These are phyloP conservation scores for Beauveria brongniartii DNA, from an alignment of 2,329 filamentous ascomycete species.

Conservation along the genomic window DNA sequence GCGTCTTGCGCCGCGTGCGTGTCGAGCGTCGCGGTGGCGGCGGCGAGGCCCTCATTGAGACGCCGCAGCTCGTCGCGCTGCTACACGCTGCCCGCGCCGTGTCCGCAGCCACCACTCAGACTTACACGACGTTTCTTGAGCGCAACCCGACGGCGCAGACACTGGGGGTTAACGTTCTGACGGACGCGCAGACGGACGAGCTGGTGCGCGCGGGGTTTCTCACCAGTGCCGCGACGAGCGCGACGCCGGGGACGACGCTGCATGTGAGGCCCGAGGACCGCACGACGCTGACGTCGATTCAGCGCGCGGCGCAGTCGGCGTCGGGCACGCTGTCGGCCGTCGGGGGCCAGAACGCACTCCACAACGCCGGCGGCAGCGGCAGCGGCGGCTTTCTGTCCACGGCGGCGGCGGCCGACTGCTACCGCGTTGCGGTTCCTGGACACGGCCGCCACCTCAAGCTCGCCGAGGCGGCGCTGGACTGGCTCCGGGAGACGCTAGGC, in stretches of 20 bases:
- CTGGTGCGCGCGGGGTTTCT: slow-evolving; percentile 62
- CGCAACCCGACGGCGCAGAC: slow-evolving; percentile 37
- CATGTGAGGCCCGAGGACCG: slow-evolving; percentile 44
- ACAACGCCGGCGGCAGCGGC: slow-evolving; percentile 48
- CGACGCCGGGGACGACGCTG: slow-evolving; percentile 27
- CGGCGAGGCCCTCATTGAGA: slow-evolving; percentile 58
- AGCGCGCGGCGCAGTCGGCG: slow-evolving; percentile 54
- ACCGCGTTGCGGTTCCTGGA: slow-evolving; percentile 56
- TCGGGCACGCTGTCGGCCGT: slow-evolving; percentile 63
- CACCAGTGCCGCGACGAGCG: slow-evolving; percentile 34
- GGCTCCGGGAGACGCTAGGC: slow-evolving; percentile 50
- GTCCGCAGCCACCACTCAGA: slow-evolving; percentile 35
- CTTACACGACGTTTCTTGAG: slow-evolving; percentile 44
- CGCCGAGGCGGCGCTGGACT: slow-evolving; percentile 50
- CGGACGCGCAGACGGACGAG: slow-evolving; percentile 40
- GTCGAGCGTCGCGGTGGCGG: slow-evolving; percentile 53
- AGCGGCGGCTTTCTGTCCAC: background rate
- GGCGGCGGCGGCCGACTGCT: slow-evolving; percentile 19
- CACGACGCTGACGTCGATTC: slow-evolving; percentile 51
- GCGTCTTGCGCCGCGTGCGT: slow-evolving; percentile 51
- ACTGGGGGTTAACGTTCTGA: slow-evolving; percentile 26
- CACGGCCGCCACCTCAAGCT: slow-evolving; percentile 62
- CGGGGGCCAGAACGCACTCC: slow-evolving; percentile 58
- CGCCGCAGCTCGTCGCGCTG: slow-evolving; percentile 45
- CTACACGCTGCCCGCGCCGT: slow-evolving; percentile 28